Evolutionary conservation across 73 alveolate species (phyloP), one percentile per base, ranked within the genome.

Genomic region (Tetrahymena elliotti): DNA sequence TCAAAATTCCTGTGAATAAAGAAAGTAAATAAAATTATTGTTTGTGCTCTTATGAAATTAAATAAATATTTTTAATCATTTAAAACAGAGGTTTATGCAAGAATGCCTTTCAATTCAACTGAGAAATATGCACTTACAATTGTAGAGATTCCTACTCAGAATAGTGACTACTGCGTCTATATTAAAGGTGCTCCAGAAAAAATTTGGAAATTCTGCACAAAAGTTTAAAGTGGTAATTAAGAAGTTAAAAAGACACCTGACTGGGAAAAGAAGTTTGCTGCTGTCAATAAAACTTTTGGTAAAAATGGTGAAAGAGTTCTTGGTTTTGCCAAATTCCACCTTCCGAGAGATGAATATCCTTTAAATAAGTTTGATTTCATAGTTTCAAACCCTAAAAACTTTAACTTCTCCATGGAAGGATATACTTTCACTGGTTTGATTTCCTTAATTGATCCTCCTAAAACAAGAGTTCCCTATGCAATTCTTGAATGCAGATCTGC

Each of bases 141-240:
- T 1, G 95, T 88, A 33, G 96, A 94, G 37, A 84, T 93, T 35
- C 94, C 93, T 15, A 95, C 97, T 9, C 35, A 35, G 12, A 37
- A 47, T 95, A 83, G 94, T 6, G 94, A 94, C 34, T 94, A 94
- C 83, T 94, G 96, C 38, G 34, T 98, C n/a, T 96, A 98, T 68
- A 96, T 98, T 97, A 98, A 98, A 93, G 99, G 99, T 16, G 99
- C 99, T 53, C 99, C 99, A 0, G 99, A 98, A 92, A 96, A 99
- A 95, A 97, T 98, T 34, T 96, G 96, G 96, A 92, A 83, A 34
- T 52, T 94, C 22, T 94, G 96, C 36, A 93, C 93, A 9, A 24
- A 36, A 16, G 52, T 94, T 7, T 94, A 84, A 39, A 53, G 40
- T 88, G 93, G 83, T 35, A 94, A 93, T 33, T 16, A 94, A 35